Percentiles rank a stretch among this genome's conserved stretches.
phyloP scores from a whole-genome alignment of 2,329 filamentous ascomycete genomes.

The Nigrograna mackinnonii region DNA sequence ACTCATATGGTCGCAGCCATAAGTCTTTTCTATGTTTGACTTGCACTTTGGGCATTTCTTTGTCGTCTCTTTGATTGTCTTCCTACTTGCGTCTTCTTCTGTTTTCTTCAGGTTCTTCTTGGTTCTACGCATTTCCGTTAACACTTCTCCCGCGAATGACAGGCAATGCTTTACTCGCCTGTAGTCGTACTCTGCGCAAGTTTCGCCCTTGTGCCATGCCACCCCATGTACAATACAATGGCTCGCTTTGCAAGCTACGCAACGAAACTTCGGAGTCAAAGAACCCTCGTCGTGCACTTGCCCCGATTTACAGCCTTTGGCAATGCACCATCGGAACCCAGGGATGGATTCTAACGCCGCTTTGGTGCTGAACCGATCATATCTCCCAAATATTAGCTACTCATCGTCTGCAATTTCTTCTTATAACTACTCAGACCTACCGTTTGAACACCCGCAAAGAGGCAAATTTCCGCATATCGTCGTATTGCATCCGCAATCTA shows the following conservation, averaged over 20 bases:
- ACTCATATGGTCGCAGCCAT: slow-evolving; percentile 47
- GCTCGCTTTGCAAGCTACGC: slow-evolving; percentile 35
- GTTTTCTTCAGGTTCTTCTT: slow-evolving; percentile 24
- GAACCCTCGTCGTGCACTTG: slow-evolving; percentile 53
- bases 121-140: slow-evolving; percentile 10
- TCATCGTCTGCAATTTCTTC: background rate
- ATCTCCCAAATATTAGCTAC: slow-evolving; percentile 13
- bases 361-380: slow-evolving; percentile 50
- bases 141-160: background rate
- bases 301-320: slow-evolving; percentile 53
- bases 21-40: slow-evolving; percentile 43
- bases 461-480: slow-evolving; percentile 52
- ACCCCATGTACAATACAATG: slow-evolving; percentile 41
- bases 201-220: slow-evolving; percentile 44
- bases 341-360: slow-evolving; percentile 48
- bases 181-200: slow-evolving; percentile 44
- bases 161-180: slow-evolving; percentile 17
- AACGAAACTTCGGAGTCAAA: slow-evolving; percentile 46
- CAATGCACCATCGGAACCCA: slow-evolving; percentile 59
- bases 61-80: slow-evolving; percentile 30
- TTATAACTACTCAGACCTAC: slow-evolving; percentile 25
- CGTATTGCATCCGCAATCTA: slow-evolving; percentile 44
- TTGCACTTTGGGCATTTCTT: slow-evolving; percentile 46
- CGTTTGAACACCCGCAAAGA: slow-evolving; percentile 47
- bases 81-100: slow-evolving; percentile 31